Conservation (phyloP, 192 early-diverging fungal species). For the Coemansia sp. region DNA sequence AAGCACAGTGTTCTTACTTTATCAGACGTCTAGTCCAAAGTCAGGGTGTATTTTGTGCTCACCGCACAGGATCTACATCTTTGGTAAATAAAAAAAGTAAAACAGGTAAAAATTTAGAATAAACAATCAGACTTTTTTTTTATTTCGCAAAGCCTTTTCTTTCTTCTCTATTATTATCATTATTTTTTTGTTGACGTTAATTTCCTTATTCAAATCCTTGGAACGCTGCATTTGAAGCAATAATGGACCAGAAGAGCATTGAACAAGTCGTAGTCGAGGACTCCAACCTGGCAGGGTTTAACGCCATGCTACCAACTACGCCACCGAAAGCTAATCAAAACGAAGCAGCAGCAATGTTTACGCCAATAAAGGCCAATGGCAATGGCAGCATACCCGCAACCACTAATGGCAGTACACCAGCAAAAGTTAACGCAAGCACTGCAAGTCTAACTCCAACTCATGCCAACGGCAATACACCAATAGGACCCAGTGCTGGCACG, state of each 20-base stretch:
- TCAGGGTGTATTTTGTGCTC: no score
- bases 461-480: slow-evolving; percentile 9
- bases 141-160: not conserved
- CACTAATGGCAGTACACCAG: not conserved
- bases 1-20: no score
- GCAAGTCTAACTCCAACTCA: not conserved
- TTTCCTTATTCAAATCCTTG: slow-evolving; percentile 2
- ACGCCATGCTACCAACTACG: not conserved
- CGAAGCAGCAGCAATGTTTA: not conserved
- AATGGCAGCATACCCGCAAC: not conserved
- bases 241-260: not conserved
- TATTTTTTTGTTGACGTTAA: not conserved
- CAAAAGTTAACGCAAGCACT: not conserved
- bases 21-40: no score
- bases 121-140: not conserved
- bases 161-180: not conserved
- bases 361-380: slow-evolving; percentile 3
- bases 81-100: not conserved
- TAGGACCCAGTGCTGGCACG: slow-evolving; percentile 8
- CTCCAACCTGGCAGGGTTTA: not conserved
- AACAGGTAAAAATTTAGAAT: not conserved
- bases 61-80: no score
- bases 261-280: not conserved
- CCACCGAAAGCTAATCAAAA: not conserved
- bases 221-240: not conserved